These are phyloP conservation scores for Monosporascus ibericus DNA, from an alignment of 2,329 filamentous ascomycete species.

Conservation along the genomic window DNA sequence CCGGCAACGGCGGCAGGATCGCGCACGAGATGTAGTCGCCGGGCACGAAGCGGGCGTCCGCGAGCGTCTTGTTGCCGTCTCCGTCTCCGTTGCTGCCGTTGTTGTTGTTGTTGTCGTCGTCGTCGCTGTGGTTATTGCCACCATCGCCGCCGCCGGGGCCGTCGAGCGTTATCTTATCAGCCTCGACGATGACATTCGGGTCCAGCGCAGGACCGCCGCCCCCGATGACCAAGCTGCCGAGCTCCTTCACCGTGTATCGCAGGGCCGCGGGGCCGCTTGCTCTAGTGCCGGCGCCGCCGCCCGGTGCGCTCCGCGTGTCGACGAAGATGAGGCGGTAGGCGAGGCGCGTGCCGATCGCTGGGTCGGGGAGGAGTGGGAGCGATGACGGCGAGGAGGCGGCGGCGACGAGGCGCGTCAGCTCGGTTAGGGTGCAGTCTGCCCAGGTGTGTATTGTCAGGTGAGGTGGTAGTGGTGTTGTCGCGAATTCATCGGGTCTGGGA, in stretches of 20 bases:
- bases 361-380: slow-evolving; percentile 63
- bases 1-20: slow-evolving; percentile 66
- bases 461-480: slow-evolving; percentile 51
- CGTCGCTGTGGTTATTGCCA: slow-evolving; percentile 20
- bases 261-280: slow-evolving; percentile 24
- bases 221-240: slow-evolving; percentile 79
- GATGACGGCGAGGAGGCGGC: slow-evolving; percentile 42
- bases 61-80: slow-evolving; percentile 66
- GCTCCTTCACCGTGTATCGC: slow-evolving; percentile 70
- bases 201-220: slow-evolving; percentile 40
- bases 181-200: slow-evolving; percentile 25
- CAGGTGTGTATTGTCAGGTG: slow-evolving; percentile 82
- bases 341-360: slow-evolving; percentile 76
- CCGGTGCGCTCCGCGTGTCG: slow-evolving; percentile 46
- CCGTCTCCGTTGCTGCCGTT: slow-evolving; percentile 32
- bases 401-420: slow-evolving; percentile 73
- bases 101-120: slow-evolving; percentile 17
- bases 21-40: slow-evolving; percentile 85
- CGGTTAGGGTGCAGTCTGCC: slow-evolving; percentile 71
- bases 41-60: slow-evolving; percentile 74
- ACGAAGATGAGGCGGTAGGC: slow-evolving; percentile 82
- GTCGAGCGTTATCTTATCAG: slow-evolving; percentile 20
- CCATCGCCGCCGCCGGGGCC: slow-evolving; percentile 33
- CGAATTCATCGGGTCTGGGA: slow-evolving; percentile 65
- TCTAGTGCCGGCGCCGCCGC: slow-evolving; percentile 3